phyloP scores from a whole-genome alignment of 2,329 filamentous ascomycete species.

The Amauroascus verrucosus region DNA sequence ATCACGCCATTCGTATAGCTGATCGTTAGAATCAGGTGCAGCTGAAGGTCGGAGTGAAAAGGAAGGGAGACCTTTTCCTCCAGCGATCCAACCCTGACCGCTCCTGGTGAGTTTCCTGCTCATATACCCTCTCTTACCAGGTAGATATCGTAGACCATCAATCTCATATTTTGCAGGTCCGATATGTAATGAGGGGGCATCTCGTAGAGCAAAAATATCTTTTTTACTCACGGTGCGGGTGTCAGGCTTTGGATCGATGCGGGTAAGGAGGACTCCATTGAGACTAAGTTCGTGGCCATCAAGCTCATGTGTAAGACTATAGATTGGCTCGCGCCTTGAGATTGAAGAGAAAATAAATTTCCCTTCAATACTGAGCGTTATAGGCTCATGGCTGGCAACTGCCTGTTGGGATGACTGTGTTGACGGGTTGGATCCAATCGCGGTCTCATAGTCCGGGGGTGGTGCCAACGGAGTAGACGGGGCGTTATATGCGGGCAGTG shows the following conservation, averaged over 20 bases:
- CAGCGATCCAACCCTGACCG: conserved; percentile 14
- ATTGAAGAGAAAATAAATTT: conserved; percentile 14
- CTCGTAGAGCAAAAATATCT: conserved; percentile 15
- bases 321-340: conserved; percentile 12
- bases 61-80: conserved; percentile 13
- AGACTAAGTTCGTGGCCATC: conserved; percentile 17
- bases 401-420: neutral
- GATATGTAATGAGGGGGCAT: conserved; percentile 8
- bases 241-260: conserved; percentile 11
- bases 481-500: neutral
- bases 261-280: conserved; percentile 13
- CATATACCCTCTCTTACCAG: conserved; percentile 15
- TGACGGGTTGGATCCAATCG: neutral
- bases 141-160: conserved; percentile 13
- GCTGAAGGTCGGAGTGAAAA: conserved; percentile 10
- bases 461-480: conserved; percentile 2
- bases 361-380: conserved; percentile 15
- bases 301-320: conserved; percentile 16
- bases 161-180: conserved; percentile 14
- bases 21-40: neutral
- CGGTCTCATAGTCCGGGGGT: conserved; percentile 15
- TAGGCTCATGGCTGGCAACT: conserved; percentile 1
- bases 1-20: conserved; percentile 17
- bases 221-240: conserved; percentile 1
- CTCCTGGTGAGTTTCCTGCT: conserved; percentile 9